Conservation (phyloP, 163 green algal species). For the Coccomyxa subellipsoidea region DNA sequence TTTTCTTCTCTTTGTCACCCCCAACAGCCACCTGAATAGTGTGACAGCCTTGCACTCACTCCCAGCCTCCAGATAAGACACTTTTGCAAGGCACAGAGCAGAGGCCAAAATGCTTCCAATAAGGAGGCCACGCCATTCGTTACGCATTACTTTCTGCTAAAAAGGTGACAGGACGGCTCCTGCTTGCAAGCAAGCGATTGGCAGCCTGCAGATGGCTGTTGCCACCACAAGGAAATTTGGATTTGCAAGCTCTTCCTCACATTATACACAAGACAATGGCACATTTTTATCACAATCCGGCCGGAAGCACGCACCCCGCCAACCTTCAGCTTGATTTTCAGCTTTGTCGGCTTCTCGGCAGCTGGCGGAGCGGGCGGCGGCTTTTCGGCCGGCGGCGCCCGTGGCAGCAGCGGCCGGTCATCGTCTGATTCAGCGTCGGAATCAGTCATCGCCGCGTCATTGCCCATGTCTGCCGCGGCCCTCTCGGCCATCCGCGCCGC, state of each 20-base stretch:
- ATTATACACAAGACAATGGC: neutral
- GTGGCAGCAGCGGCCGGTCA: neutral
- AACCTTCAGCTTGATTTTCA: neutral
- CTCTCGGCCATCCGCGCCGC: neutral
- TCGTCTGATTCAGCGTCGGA: neutral
- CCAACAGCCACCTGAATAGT: neutral
- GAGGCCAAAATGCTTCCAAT: neutral
- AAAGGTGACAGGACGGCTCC: neutral
- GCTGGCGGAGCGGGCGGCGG: neutral
- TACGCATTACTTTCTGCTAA: neutral
- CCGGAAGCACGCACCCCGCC: neutral
- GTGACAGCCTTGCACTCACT: neutral
- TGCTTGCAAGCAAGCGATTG: neutral
- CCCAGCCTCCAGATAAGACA: neutral
- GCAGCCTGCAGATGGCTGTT: too few species aligned
- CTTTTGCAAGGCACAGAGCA: neutral
- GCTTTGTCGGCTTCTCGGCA: constrained; percentile 1
- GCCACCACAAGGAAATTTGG: too few species aligned
- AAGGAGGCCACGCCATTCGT: neutral
- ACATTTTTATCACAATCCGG: too few species aligned
- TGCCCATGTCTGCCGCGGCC: neutral
- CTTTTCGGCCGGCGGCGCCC: neutral
- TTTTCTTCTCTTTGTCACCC: neutral
- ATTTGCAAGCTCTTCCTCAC: neutral
- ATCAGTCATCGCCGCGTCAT: neutral